A percentile compares a stretch with the other conserved stretches of the same genome.
Conservation (phyloP, 805 yeast species). For the Candida orba region DNA sequence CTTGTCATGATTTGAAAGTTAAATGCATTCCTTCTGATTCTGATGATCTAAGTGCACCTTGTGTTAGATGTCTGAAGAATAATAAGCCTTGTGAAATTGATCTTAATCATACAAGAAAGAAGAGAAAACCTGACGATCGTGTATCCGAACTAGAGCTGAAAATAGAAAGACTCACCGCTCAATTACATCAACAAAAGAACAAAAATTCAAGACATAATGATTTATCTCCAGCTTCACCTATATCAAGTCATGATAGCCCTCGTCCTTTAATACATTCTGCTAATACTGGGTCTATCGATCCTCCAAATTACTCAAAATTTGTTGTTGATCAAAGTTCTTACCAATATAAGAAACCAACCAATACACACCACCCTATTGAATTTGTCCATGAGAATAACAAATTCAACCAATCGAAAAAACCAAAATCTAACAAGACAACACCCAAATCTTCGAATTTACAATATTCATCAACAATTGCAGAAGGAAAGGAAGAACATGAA, state of each 20-base stretch:
- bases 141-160: slow-evolving; percentile 28
- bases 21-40: slow-evolving; percentile 70
- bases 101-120: slow-evolving; percentile 48
- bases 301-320: slow-evolving; percentile 2
- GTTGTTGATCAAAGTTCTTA: neutral
- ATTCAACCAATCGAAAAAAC: neutral
- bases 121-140: slow-evolving; percentile 26
- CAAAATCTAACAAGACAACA: neutral
- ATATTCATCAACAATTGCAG: neutral
- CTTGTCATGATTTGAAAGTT: slow-evolving; percentile 81
- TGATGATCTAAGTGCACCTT: slow-evolving; percentile 52
- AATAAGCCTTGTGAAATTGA: slow-evolving; percentile 63
- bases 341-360: neutral
- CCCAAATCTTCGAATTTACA: neutral
- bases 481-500: neutral
- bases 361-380: neutral
- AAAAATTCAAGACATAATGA: neutral
- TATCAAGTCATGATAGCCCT: slow-evolving; percentile 5
- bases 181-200: slow-evolving; percentile 8
- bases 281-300: neutral
- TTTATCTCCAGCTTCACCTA: neutral
- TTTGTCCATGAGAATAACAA: slow-evolving; percentile 7
- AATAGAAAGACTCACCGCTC: slow-evolving; percentile 20
- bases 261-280: slow-evolving; percentile 2
- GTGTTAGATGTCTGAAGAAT: slow-evolving; percentile 65